Base-by-base conservation (phyloP, 2,329 filamentous ascomycete genomes). In the Talaromyces amestolkiae region DNA sequence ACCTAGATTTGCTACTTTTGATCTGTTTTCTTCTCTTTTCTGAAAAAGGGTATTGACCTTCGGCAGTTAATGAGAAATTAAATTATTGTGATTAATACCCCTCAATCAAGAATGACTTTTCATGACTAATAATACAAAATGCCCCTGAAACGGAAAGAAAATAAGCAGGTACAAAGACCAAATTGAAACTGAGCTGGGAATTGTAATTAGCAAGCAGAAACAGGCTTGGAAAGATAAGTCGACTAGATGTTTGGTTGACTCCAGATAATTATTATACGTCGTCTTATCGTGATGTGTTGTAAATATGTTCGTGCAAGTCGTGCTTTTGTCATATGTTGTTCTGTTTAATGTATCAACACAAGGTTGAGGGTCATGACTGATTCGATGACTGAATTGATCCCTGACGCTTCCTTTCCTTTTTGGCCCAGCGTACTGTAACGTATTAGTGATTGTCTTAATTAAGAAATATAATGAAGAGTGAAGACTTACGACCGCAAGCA, bases 401-500 rank as follows among this genome's bases (percentile, higher is more conserved):
- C 53, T 66, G 75, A 27, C 78, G 82, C 72, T 92, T 94, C 83
- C 95, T 95, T 75, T 95, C 91, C 74, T 91, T 93, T 73, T 86
- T 86, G 3, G 84, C 84, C 84, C 84, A 86, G 53, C 84, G 82
- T 71, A 86, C 83, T 85, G 15, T 47, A 33, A 35, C 2, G 17
- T 7, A 37, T 65, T 41, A 65, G 58, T 60, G 22, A 39, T 45
- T 41, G 27, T 31, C 27, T 17, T 24, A 58, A 27, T 22, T 39
- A 45, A 19, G 17, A 19, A 17, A 45, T 31, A n/a, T 9, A 22
- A 22, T 35, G n/a, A 22, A n/a, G 1, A 11, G 10, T 35, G n/a
- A 2, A 56, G 35, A 82, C 83, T 79, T 72, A 86, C 86, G 91
- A 88, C 94, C 94, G 75, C 94, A 98, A 8, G 94, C 94, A 80